A percentile compares a stretch with the other conserved stretches of the same genome.
phyloP scores from a whole-genome alignment of 768 basidiomycete species.

The Candolleomyces aberdarensis region DNA sequence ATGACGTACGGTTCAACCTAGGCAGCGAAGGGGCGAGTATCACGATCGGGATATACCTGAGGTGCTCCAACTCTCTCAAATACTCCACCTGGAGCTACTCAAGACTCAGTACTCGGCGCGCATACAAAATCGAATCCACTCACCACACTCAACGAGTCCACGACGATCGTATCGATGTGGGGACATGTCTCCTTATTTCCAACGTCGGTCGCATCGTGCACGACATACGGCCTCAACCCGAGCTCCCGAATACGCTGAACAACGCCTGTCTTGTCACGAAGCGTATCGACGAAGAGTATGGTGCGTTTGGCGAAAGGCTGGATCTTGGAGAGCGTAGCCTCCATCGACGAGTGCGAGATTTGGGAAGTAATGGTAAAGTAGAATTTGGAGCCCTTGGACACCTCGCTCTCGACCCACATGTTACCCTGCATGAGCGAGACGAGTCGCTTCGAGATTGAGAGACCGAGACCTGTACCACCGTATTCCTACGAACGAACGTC shows the following conservation, averaged over 20 bases:
- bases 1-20: constrained; percentile 64
- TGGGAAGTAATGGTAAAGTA: constrained; percentile 94
- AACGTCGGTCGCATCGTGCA: constrained; percentile 78
- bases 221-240: constrained; percentile 71
- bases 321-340: constrained; percentile 75
- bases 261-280: constrained; percentile 72
- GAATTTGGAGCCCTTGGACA: constrained; percentile 89
- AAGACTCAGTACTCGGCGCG: not conserved
- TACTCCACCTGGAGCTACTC: constrained; percentile 65
- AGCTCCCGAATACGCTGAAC: constrained; percentile 75
- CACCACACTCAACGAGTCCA: constrained; percentile 84
- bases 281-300: constrained; percentile 89
- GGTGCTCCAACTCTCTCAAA: constrained; percentile 87
- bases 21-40: constrained; percentile 79
- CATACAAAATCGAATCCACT: constrained; percentile 24
- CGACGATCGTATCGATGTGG: constrained; percentile 92
- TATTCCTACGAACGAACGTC: constrained; percentile 63
- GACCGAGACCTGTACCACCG: constrained; percentile 92
- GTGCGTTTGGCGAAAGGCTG: constrained; percentile 82
- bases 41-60: constrained; percentile 96
- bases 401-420: constrained; percentile 98
- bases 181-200: constrained; percentile 78
- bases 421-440: constrained; percentile 97
- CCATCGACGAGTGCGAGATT: constrained; percentile 72
- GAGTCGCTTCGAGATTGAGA: constrained; percentile 96